These are phyloP conservation scores for Metschnikowia matae DNA, from an alignment of 805 yeast genomes.

Conservation along the genomic window DNA sequence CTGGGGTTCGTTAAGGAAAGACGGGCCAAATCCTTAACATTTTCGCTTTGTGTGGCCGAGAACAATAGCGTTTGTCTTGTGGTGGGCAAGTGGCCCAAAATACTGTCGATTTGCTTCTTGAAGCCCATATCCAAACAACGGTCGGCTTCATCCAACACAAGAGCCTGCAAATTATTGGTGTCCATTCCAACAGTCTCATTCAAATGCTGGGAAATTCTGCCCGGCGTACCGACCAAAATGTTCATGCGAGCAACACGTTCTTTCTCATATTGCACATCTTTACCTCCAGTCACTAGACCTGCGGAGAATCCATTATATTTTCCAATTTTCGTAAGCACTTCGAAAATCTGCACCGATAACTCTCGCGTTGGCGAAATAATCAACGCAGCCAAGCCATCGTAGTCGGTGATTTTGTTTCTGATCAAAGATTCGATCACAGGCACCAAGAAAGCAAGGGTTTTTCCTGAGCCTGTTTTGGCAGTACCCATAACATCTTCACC, in stretches of 20 bases:
- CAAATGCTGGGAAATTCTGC: constrained; percentile 83
- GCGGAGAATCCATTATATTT: constrained; percentile 73
- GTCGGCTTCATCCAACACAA: constrained; percentile 90
- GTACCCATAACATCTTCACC: constrained; percentile 82
- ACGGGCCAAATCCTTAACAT: constrained; percentile 78
- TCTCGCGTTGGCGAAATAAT: constrained; percentile 92
- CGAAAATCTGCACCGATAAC: constrained; percentile 85
- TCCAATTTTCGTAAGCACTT: constrained; percentile 80
- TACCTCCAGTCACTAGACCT: constrained; percentile 91
- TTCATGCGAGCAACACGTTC: constrained; percentile 78
- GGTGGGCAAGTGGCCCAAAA: constrained; percentile 71
- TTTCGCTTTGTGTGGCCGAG: constrained; percentile 87
- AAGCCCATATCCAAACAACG: constrained; percentile 93
- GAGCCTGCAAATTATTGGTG: constrained; percentile 65
- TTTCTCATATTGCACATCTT: constrained; percentile 75
- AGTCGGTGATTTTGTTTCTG: constrained; percentile 70
- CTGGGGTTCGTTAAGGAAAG: constrained; percentile 63
- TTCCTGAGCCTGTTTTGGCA: constrained; percentile 89
- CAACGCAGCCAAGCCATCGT: constrained; percentile 85
- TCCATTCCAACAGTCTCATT: constrained; percentile 85
- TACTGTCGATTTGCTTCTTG: constrained; percentile 75
- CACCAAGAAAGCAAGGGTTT: constrained; percentile 79
- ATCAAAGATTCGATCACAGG: constrained; percentile 73
- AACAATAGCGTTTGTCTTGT: constrained; percentile 79
- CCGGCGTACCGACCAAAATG: constrained; percentile 88